Conservation (phyloP, 2,329 filamentous ascomycete genomes). For the Pyrenophora teres region DNA sequence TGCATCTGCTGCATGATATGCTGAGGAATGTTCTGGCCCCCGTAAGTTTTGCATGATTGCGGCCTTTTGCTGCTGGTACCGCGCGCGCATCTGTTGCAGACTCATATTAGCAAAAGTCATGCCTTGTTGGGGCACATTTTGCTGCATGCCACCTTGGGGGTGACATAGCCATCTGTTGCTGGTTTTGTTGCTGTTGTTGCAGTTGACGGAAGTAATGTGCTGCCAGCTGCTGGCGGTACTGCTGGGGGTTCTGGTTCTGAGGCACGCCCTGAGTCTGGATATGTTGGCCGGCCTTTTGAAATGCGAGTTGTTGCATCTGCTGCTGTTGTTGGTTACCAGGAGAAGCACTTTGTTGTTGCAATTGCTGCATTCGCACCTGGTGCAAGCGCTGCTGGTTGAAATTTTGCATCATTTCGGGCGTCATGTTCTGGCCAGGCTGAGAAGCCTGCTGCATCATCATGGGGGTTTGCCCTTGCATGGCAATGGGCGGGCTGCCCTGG, state of each 20-base stretch:
- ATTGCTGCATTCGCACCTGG: constrained; percentile 37
- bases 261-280: constrained; percentile 42
- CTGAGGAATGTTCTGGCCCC: constrained; percentile 30
- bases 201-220: constrained; percentile 30
- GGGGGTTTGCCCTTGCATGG: constrained; percentile 43
- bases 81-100: constrained; percentile 31
- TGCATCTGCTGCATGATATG: constrained; percentile 34
- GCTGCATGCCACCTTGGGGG: constrained; percentile 27
- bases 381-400: constrained; percentile 34
- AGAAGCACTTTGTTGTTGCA: constrained; percentile 30
- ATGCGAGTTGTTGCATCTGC: constrained; percentile 37
- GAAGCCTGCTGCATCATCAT: constrained; percentile 44
- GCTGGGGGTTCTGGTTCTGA: constrained; percentile 30
- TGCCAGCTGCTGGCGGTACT: constrained; percentile 36
- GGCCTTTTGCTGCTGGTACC: constrained; percentile 32
- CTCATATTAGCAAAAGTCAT: constrained; percentile 36
- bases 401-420: constrained; percentile 43
- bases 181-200: constrained; percentile 34
- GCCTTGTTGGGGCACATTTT: constrained; percentile 28
- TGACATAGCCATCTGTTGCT: constrained; percentile 36
- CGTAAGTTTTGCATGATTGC: constrained; percentile 32
- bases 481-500: constrained; percentile 42
- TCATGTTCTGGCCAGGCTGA: constrained; percentile 40
- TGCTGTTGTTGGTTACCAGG: constrained; percentile 30
- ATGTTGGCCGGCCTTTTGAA: constrained; percentile 41